These are phyloP conservation scores for Neonectria magnoliae DNA, from an alignment of 2,329 filamentous ascomycete species.

Conservation along the genomic window DNA sequence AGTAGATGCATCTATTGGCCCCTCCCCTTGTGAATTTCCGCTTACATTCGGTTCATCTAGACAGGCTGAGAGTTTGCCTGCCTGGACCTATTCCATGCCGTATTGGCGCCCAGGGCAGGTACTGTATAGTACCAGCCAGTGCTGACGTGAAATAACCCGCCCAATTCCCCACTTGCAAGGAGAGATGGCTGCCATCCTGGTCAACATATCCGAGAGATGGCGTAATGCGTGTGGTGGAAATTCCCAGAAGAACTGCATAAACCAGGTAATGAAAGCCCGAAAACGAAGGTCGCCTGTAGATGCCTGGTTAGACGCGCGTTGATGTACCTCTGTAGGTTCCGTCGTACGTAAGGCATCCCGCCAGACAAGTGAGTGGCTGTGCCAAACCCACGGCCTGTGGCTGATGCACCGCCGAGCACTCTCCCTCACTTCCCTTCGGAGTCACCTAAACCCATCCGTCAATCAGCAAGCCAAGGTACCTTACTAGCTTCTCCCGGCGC, in stretches of 20 bases:
- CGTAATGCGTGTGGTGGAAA: constrained; percentile 19
- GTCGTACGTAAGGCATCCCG: too few relatives aligned
- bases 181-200: constrained; percentile 6
- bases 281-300: not conserved
- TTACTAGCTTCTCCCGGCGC: constrained; percentile 21
- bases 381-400: constrained; percentile 24
- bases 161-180: constrained; percentile 15
- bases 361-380: not conserved
- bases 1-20: not conserved
- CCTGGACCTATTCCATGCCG: constrained; percentile 16
- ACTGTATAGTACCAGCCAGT: not conserved
- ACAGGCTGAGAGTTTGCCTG: not conserved
- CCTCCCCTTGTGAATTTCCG: constrained; percentile 2
- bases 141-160: constrained; percentile 11
- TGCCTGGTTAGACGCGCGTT: not conserved
- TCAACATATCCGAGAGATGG: constrained; percentile 9
- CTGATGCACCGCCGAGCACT: constrained; percentile 27
- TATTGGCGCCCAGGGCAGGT: constrained; percentile 17
- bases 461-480: not conserved
- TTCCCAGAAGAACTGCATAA: constrained; percentile 11
- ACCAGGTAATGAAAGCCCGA: not conserved
- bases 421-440: not conserved
- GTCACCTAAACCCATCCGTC: not conserved
- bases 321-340: too few relatives aligned
- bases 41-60: constrained; percentile 13